Percentiles rank a stretch among this genome's conserved stretches.
phyloP scores from a whole-genome alignment of 306 rosid species.

The Sicyos baderoa region DNA sequence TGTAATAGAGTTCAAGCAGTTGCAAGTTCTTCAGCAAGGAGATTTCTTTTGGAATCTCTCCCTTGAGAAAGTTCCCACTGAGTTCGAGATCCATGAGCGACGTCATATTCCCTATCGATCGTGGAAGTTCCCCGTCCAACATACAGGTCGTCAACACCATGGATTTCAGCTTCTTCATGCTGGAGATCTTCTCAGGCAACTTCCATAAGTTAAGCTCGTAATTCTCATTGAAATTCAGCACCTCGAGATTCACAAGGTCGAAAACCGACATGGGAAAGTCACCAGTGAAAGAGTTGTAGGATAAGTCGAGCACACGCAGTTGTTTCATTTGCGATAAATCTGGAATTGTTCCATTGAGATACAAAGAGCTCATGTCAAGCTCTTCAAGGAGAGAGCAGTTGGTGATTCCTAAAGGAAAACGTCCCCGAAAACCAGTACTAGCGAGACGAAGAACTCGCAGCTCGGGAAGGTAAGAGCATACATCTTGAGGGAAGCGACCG shows the following conservation, averaged over 20 bases:
- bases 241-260: constrained; percentile 54
- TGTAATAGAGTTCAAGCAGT: constrained; percentile 80
- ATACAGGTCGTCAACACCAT: constrained; percentile 60
- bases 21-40: constrained; percentile 57
- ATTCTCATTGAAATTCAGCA: constrained; percentile 70
- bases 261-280: constrained; percentile 69
- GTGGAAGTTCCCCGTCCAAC: constrained; percentile 60
- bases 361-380: constrained; percentile 43
- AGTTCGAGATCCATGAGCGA: constrained; percentile 75
- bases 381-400: constrained; percentile 62
- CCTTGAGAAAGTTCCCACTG: constrained; percentile 59
- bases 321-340: constrained; percentile 56
- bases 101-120: constrained; percentile 64
- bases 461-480: constrained; percentile 62
- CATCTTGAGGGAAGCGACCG: constrained; percentile 50
- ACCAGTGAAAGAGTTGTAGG: constrained; percentile 51
- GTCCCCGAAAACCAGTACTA: constrained; percentile 32
- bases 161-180: constrained; percentile 39
- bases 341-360: constrained; percentile 46
- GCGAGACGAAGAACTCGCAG: constrained; percentile 46
- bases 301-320: constrained; percentile 60
- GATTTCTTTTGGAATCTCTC: constrained; percentile 62
- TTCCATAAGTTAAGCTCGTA: constrained; percentile 48
- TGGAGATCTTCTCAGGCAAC: constrained; percentile 44
- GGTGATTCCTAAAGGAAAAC: constrained; percentile 39